These are phyloP conservation scores for Psilocybe subaeruginosa DNA, from an alignment of 768 basidiomycete species.

Conservation along the genomic window DNA sequence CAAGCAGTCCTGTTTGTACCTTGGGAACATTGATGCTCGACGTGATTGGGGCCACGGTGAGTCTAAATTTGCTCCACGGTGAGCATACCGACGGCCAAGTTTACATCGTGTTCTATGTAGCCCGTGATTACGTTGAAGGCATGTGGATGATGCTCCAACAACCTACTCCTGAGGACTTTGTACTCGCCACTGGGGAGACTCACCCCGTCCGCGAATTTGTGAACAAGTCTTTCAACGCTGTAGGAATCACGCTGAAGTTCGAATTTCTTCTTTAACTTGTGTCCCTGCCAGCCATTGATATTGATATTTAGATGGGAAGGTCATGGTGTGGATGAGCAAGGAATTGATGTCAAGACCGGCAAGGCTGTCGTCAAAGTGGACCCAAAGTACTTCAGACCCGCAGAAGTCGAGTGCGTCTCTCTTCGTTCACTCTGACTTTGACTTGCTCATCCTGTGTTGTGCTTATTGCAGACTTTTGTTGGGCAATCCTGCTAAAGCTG, in stretches of 20 bases:
- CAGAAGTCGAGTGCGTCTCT: conserved; percentile 85
- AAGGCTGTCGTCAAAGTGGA: conserved; percentile 85
- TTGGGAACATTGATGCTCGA: conserved; percentile 93
- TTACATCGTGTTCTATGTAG: conserved; percentile 35
- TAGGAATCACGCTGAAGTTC: conserved; percentile 70
- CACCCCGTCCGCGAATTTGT: conserved; percentile 94
- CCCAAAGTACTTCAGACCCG: conserved; percentile 89
- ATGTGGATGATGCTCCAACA: conserved; percentile 99
- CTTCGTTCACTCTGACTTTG: neutral
- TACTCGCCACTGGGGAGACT: conserved; percentile 95
- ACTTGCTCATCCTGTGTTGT: conserved; percentile 10
- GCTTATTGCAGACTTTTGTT: conserved; percentile 63
- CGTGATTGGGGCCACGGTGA: conserved; percentile 98
- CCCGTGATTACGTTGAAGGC: conserved; percentile 91
- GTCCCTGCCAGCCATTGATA: conserved; percentile 1
- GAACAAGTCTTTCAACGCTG: conserved; percentile 77
- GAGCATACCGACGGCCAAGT: neutral
- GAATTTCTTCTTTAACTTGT: conserved; percentile 19
- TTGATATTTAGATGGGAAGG: conserved; percentile 67
- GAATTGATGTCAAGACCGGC: conserved; percentile 68
- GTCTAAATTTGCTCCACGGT: conserved; percentile 24
- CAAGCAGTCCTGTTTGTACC: conserved; percentile 88
- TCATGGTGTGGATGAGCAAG: conserved; percentile 76
- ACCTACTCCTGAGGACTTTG: conserved; percentile 81
- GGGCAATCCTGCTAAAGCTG: conserved; percentile 91